Conservation (phyloP, 176 grass and related monocot genomes). For the Oryza meridionalis region DNA sequence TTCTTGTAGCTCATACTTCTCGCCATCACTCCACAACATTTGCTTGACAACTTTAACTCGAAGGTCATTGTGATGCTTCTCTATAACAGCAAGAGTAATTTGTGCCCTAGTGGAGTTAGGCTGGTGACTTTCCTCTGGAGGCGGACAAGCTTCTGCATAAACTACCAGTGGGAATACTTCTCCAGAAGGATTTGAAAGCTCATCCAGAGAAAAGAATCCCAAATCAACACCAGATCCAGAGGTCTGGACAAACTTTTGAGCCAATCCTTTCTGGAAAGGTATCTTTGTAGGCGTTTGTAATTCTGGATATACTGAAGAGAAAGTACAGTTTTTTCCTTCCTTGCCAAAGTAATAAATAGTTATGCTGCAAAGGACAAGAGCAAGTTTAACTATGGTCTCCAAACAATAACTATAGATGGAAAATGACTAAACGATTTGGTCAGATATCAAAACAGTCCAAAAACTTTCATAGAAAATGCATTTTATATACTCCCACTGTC, state of each 20-base stretch:
- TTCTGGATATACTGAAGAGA: conserved; percentile 61
- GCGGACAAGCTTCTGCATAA: conserved; percentile 66
- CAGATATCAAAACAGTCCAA: not conserved
- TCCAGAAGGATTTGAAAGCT: conserved; percentile 69
- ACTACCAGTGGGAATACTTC: conserved; percentile 78
- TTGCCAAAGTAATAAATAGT: conserved; percentile 90
- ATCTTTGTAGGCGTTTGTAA: conserved; percentile 52
- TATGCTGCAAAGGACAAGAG: conserved; percentile 55
- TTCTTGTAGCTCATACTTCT: conserved; percentile 82
- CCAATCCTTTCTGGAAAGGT: conserved; percentile 72
- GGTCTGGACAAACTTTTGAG: conserved; percentile 82
- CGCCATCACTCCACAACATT: conserved; percentile 77
- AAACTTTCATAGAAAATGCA: not conserved
- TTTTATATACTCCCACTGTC: not conserved
- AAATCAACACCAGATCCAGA: conserved; percentile 84
- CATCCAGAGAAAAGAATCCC: conserved; percentile 87
- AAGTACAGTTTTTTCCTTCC: conserved; percentile 69
- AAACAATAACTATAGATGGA: conserved; percentile 3
- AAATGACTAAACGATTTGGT: conserved; percentile 17
- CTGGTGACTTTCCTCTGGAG: conserved; percentile 35
- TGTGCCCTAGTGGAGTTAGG: conserved; percentile 58
- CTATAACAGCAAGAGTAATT: conserved; percentile 92
- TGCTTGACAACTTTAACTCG: conserved; percentile 90
- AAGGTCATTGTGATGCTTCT: conserved; percentile 68
- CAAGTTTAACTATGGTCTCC: not conserved